Evolutionary conservation across 148 eudicot genomes (phyloP).

Genomic region (Pouteria glomerata): DNA sequence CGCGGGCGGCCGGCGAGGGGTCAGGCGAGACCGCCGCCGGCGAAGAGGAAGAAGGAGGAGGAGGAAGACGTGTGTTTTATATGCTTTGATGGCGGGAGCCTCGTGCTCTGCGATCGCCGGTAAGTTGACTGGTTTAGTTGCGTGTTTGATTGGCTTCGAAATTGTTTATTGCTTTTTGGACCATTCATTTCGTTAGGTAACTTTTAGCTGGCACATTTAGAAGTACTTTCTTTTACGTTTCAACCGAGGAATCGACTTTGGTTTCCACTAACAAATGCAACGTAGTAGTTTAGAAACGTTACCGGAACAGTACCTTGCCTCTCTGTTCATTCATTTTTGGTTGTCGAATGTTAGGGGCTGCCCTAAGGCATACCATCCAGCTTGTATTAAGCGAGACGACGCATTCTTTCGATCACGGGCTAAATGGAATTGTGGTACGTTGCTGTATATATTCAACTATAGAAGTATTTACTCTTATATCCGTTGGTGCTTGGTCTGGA

Average conservation of each 20-base stretch:
- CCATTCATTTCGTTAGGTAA: not conserved
- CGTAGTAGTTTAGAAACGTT: not conserved
- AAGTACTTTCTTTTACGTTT: not conserved
- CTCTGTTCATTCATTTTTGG: not conserved
- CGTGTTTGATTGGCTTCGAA: no score
- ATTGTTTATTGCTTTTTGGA: not conserved
- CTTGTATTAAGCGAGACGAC: conserved; percentile 87
- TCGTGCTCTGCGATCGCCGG: conserved; percentile 87
- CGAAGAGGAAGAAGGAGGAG: conserved; percentile 29
- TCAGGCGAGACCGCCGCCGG: not conserved
- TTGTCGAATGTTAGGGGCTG: conserved; percentile 46
- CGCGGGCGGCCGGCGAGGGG: no score
- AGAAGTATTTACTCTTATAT: not conserved
- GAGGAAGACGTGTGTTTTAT: conserved; percentile 93
- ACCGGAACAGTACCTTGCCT: not conserved
- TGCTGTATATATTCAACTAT: not conserved
- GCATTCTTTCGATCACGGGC: conserved; percentile 57
- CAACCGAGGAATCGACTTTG: not conserved
- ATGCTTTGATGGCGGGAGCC: conserved; percentile 86
- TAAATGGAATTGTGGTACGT: conserved; percentile 77
- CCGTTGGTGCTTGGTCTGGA: not conserved
- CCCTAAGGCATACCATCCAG: conserved; percentile 92
- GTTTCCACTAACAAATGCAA: conserved; percentile 1
- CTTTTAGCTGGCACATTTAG: not conserved
- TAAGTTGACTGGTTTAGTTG: conserved; percentile 16